A percentile compares a stretch with the other conserved stretches of the same genome.
These are phyloP conservation scores for Camelina sativa DNA, from an alignment of 345 rosid genomes.

Conservation along the genomic window DNA sequence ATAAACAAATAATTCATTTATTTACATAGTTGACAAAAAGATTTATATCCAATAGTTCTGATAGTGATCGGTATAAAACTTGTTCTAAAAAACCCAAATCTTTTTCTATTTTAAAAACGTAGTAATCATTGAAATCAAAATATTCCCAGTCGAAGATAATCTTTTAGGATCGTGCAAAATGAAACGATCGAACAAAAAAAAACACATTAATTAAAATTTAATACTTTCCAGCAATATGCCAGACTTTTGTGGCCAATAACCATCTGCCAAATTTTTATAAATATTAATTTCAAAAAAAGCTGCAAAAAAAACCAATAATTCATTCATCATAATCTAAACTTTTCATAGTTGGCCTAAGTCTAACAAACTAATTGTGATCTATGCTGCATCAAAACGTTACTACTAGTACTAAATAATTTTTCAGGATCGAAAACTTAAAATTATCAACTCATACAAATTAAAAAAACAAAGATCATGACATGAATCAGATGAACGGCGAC, in stretches of 20 bases:
- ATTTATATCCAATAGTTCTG: background rate
- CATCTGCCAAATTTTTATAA: background rate
- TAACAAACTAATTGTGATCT: background rate
- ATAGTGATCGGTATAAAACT: background rate
- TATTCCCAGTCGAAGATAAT: background rate
- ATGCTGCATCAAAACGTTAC: background rate
- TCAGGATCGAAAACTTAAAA: background rate
- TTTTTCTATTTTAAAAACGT: no score
- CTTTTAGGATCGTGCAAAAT: background rate
- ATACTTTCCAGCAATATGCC: constrained; percentile 3
- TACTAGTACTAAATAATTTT: background rate
- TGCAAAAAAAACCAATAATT: constrained; percentile 1
- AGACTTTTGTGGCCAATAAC: constrained; percentile 32
- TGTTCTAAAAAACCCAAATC: background rate
- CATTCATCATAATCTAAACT: constrained; percentile 3
- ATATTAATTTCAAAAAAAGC: background rate
- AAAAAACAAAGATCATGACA: background rate
- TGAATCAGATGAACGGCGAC: no score
- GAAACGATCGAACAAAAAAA: background rate
- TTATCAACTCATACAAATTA: no score
- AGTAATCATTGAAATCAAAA: background rate
- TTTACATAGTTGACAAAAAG: constrained; percentile 6
- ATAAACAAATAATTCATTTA: constrained; percentile 3
- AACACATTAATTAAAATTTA: background rate
- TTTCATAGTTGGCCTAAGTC: background rate